Conservation (phyloP, 2,329 filamentous ascomycete genomes). For the Trichoderma endophyticum region DNA sequence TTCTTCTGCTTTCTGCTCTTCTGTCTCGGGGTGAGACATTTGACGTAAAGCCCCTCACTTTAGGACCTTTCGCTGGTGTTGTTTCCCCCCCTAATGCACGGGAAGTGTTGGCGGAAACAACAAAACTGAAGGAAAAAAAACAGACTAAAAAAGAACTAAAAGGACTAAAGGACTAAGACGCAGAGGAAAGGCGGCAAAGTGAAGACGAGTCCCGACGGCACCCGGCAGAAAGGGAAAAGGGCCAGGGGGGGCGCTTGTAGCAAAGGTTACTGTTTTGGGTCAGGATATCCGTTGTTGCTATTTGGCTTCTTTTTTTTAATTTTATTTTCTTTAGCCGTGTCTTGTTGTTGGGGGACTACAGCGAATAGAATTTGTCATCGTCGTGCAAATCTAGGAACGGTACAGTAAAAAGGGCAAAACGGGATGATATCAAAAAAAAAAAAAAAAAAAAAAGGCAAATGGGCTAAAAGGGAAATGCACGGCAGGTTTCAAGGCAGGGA, state of each 20-base stretch:
- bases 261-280: too few species aligned
- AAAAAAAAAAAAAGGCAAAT: not conserved
- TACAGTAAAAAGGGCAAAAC: not conserved
- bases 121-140: not conserved
- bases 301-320: not conserved
- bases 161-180: too few species aligned
- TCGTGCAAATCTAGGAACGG: not conserved
- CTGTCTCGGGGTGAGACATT: not conserved
- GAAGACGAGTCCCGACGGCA: not conserved
- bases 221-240: not conserved
- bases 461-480: not conserved
- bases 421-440: not conserved
- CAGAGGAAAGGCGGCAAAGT: not conserved
- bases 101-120: not conserved
- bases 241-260: not conserved
- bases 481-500: not conserved
- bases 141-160: not conserved
- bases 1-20: not conserved
- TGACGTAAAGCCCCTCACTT: not conserved
- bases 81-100: not conserved
- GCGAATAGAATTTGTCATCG: not conserved
- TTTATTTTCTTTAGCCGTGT: not conserved
- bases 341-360: too few species aligned
- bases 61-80: not conserved
- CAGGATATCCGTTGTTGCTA: too few species aligned